A percentile compares a stretch with the other conserved stretches of the same genome.
These are phyloP conservation scores for Phialemoniopsis sp. DNA, from an alignment of 2,329 filamentous ascomycete genomes.

Conservation along the genomic window DNA sequence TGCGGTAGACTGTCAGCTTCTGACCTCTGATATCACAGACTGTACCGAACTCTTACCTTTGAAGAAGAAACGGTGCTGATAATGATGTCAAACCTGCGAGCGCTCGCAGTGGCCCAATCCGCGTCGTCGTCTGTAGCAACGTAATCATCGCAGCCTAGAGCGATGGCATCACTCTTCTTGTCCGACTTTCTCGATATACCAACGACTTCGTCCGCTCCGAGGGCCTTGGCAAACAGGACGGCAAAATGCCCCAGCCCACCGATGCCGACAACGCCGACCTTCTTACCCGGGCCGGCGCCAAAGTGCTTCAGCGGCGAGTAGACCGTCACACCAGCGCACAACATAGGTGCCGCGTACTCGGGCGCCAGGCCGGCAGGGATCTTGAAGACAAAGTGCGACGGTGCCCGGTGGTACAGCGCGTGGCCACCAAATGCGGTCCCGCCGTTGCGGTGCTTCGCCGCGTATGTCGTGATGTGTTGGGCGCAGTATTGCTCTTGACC, in stretches of 20 bases:
- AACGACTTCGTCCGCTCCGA: constrained; percentile 59
- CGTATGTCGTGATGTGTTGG: constrained; percentile 58
- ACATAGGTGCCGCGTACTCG: constrained; percentile 68
- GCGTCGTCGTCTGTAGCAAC: constrained; percentile 53
- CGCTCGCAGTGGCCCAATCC: constrained; percentile 52
- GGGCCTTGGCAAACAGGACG: constrained; percentile 64
- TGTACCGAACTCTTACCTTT: too few species aligned
- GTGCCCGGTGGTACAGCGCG: too few species aligned
- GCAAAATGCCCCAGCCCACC: constrained; percentile 71
- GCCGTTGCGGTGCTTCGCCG: constrained; percentile 41
- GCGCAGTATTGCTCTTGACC: constrained; percentile 66
- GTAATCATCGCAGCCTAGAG: constrained; percentile 59
- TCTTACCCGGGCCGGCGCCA: constrained; percentile 72
- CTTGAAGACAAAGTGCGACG: constrained; percentile 49
- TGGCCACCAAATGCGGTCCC: constrained; percentile 51
- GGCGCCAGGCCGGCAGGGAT: constrained; percentile 69
- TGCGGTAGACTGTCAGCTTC: constrained; percentile 62
- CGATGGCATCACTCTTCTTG: constrained; percentile 55
- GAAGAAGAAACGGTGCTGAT: too few species aligned
- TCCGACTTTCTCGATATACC: constrained; percentile 55
- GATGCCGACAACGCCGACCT: constrained; percentile 71
- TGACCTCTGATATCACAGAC: too few species aligned
- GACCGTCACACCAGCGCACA: constrained; percentile 79
- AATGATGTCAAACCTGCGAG: constrained; percentile 70
- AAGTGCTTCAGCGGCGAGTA: constrained; percentile 76